Evolutionary conservation across 805 yeast species (phyloP), one percentile per base, ranked within the genome.

Genomic region (Ogataea methanolica): DNA sequence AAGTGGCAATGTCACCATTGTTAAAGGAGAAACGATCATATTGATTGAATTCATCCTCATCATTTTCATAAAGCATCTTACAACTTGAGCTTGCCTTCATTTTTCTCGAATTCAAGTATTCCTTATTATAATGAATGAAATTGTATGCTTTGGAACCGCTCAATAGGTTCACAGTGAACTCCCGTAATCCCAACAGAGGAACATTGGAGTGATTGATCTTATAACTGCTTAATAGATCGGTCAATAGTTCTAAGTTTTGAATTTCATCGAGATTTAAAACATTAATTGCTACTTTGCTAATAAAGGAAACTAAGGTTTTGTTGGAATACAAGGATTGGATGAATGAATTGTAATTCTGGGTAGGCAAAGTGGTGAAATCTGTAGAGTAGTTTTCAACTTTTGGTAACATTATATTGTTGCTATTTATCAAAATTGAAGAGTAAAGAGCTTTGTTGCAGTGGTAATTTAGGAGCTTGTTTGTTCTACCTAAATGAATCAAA

Each of bases 101-200:
- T 16, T 37, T 49, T 9, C 36, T 43, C 3, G 48, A 41, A 3
- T 45, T 44, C 4, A 45, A 33, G 17, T 44, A 45, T 14, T 53
- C 53, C 35, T 50, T 51, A 34, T 44, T 50, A n/a, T 49, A 41
- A 21, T 45, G 41, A 23, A 50, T 29, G 19, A 51, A 50, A 31
- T 46, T 53, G 41, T 34, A 48, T 2, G 52, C 44, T 22, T 42
- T 46, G 14, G 46, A 45, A 16, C 46, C 48, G n/a, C 45, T 46
- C 11, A 54, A 17, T 6, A 52, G 42, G 16, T 44, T 26, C 11
- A 11, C 31, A 9, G 9, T 41, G 36, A 59, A 51, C 16, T 43
- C 49, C 42, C 46, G 54, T 37, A 57, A 44, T 31, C 54, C 57
- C n/a, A 47, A 42, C 8, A 53, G 40, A 9, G 56, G 59, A n/a